Conservation (phyloP, 2,329 filamentous ascomycete genomes). For the Elsinoe arachidis region DNA sequence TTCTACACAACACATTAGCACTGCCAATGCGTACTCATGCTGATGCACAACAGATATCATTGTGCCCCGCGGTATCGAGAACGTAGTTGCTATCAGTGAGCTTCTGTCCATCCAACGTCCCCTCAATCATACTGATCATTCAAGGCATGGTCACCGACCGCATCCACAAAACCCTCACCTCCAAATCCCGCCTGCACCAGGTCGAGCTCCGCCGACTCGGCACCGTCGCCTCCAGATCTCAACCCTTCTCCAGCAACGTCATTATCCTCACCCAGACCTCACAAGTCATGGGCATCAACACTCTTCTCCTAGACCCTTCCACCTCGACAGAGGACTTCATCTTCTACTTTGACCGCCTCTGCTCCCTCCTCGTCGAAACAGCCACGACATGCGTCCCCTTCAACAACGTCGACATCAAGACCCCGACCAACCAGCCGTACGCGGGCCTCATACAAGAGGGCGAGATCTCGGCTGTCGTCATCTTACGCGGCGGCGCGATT, state of each 20-base stretch:
- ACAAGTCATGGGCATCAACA: slow-evolving; percentile 82
- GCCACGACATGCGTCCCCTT: slow-evolving; percentile 67
- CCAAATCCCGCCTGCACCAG: slow-evolving; percentile 78
- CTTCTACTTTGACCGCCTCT: slow-evolving; percentile 90
- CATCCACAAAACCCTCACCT: slow-evolving; percentile 74
- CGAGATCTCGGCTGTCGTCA: slow-evolving; percentile 72
- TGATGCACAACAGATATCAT: slow-evolving; percentile 61
- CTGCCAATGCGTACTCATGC: neutral
- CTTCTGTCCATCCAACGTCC: neutral
- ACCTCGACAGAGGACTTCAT: slow-evolving; percentile 84
- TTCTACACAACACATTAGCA: slow-evolving; percentile 5
- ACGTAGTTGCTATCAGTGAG: slow-evolving; percentile 69
- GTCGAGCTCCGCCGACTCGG: slow-evolving; percentile 70
- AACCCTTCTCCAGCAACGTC: slow-evolving; percentile 66
- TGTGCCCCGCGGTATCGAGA: slow-evolving; percentile 88
- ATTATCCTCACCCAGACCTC: slow-evolving; percentile 65
- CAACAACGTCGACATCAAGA: slow-evolving; percentile 53
- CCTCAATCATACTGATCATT: neutral
- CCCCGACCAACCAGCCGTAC: slow-evolving; percentile 59
- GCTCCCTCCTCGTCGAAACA: slow-evolving; percentile 75
- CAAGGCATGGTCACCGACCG: slow-evolving; percentile 87
- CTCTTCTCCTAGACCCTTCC: slow-evolving; percentile 72
- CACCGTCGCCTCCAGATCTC: slow-evolving; percentile 54
- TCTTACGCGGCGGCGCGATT: slow-evolving; percentile 79
- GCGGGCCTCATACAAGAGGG: slow-evolving; percentile 62